Evolutionary conservation across 345 rosid genomes (phyloP).

Genomic region (Citrus glauca): DNA sequence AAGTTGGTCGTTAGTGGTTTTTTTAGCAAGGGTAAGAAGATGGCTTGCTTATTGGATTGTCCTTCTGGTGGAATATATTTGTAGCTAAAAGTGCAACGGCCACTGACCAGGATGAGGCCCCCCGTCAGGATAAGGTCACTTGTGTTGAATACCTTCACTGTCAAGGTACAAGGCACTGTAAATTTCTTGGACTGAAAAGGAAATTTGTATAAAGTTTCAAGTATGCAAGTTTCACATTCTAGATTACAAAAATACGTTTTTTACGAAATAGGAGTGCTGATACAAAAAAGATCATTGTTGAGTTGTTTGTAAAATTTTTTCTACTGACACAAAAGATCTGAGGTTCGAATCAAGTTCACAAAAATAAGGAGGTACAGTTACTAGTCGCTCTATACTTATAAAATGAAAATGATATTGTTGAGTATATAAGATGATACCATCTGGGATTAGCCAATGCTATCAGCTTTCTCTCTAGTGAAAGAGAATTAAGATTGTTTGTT

Average conservation of each 20-base stretch:
- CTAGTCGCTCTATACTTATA: too few species aligned
- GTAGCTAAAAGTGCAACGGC: constrained; percentile 59
- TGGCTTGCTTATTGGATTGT: neutral
- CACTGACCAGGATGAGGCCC: constrained; percentile 60
- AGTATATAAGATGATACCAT: constrained; percentile 38
- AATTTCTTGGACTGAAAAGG: neutral
- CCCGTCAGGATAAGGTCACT: constrained; percentile 43
- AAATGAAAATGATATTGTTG: neutral
- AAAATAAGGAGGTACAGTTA: too few species aligned
- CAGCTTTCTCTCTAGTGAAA: constrained; percentile 32
- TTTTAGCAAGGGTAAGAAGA: neutral
- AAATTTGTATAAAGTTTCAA: too few species aligned
- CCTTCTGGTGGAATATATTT: constrained; percentile 60
- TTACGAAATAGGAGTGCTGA: too few species aligned
- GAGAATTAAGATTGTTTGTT: too few species aligned
- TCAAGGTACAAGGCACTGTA: neutral
- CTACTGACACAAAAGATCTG: too few species aligned
- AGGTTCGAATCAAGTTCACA: too few species aligned
- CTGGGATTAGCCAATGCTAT: constrained; percentile 53
- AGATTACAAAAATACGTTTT: too few species aligned
- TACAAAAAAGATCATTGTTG: too few species aligned
- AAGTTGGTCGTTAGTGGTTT: neutral
- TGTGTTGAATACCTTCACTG: constrained; percentile 29
- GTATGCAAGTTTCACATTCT: too few species aligned
- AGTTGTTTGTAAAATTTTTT: too few species aligned